These are phyloP conservation scores for Aspergillus aculeatus DNA, from an alignment of 2,329 filamentous ascomycete genomes.

Conservation along the genomic window DNA sequence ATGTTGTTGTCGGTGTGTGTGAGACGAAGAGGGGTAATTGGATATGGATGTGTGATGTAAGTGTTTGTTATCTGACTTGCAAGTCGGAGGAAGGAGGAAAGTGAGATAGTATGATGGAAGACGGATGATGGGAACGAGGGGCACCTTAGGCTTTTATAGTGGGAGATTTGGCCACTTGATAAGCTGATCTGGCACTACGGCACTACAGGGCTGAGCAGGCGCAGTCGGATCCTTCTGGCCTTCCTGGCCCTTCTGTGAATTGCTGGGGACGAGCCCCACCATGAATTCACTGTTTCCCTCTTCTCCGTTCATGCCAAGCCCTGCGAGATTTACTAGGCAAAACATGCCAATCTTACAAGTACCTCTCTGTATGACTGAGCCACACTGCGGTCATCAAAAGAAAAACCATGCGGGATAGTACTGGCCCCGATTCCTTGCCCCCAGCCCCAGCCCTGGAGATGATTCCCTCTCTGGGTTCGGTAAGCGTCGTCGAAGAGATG, in stretches of 20 bases:
- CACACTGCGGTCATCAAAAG: background rate
- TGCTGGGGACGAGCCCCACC: constrained; percentile 7
- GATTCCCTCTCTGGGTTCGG: too few species aligned
- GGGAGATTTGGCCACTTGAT: constrained; percentile 15
- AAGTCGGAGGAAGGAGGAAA: background rate
- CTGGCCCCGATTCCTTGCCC: background rate
- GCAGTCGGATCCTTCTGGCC: background rate
- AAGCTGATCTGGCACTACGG: constrained; percentile 11
- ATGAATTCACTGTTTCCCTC: constrained; percentile 11
- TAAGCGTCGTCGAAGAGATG: too few species aligned
- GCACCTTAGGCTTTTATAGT: constrained; percentile 16
- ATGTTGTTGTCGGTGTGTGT: background rate
- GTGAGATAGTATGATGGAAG: constrained; percentile 4
- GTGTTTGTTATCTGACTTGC: background rate
- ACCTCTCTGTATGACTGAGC: background rate
- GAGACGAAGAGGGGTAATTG: background rate
- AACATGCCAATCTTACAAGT: constrained; percentile 4
- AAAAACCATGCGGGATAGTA: background rate
- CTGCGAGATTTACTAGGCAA: constrained; percentile 2
- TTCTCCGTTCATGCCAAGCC: constrained; percentile 1
- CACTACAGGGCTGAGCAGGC: constrained; percentile 17
- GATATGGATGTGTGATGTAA: background rate
- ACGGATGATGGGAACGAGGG: constrained; percentile 1
- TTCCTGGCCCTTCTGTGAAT: background rate
- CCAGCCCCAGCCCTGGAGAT: too few species aligned